These are phyloP conservation scores for Hypholoma sublateritium DNA, from an alignment of 768 basidiomycete genomes.

Conservation along the genomic window DNA sequence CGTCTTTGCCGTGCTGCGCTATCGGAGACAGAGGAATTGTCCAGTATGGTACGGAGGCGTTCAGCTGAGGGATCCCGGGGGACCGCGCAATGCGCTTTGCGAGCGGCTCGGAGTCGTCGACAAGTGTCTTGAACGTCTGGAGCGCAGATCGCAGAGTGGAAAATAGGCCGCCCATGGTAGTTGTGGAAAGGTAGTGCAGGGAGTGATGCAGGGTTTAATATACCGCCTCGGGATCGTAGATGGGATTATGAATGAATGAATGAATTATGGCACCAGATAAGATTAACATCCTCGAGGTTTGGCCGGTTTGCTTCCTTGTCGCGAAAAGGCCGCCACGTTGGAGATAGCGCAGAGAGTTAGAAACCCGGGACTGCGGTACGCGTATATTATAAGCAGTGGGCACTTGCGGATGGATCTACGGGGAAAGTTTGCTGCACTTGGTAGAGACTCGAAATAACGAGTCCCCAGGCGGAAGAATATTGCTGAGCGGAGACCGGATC, in stretches of 20 bases:
- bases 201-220: not conserved
- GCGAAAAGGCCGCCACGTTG: conserved; percentile 9
- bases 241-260: conserved; percentile 2
- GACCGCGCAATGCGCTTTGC: conserved; percentile 30
- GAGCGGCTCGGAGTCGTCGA: conserved; percentile 21
- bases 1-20: conserved; percentile 30
- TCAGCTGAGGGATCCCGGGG: conserved; percentile 57
- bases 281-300: conserved; percentile 5
- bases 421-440: not conserved
- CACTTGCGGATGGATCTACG: not conserved
- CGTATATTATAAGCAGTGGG: no score
- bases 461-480: not conserved
- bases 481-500: no score
- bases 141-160: conserved; percentile 16
- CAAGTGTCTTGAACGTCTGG: conserved; percentile 17
- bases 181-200: not conserved
- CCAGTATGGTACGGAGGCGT: conserved; percentile 67
- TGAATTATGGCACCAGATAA: not conserved
- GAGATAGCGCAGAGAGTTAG: not conserved
- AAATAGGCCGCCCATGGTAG: conserved; percentile 20
- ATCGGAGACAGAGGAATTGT: conserved; percentile 51
- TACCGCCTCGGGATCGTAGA: conserved; percentile 4
- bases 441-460: not conserved
- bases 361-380: no score
- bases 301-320: not conserved